Evolutionary conservation across 345 rosid species (phyloP), one percentile per base, ranked within the genome.

Genomic region (Clausena lansium): DNA sequence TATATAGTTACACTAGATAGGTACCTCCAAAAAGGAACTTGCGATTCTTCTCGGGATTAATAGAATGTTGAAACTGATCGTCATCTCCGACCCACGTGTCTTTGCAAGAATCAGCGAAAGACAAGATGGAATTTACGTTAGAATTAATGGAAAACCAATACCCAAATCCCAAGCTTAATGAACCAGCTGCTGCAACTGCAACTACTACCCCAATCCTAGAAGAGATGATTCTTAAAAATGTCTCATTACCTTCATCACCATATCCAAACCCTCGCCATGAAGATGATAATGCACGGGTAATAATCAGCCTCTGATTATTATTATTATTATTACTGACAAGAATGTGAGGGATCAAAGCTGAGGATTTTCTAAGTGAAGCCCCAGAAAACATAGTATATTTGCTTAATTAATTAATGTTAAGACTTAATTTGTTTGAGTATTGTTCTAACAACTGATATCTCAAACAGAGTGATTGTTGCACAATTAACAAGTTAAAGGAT

Each of bases 21-120:
- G 13, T 33, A 91, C 91, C 89, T 83, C 87, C 87, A 1, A 89
- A 76, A 6, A 91, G 83, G 73, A 79, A 87, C 78, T 41, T 87
- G 28, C 81, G 30, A 38, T 61, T 81, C 63, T 79, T 82, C 47
- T 63, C 69, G 13, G 84, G 45, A 32, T 52, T 52, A 52, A 52
- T 73, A 9, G 69, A 70, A 27, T 60, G 71, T 30, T 32, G 81
- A 67, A 80, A 50, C 71, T 68, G 82, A 72, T 77, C 77, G 1
- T 47, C 77, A 8, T 45, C 73, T 1, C 67, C 35, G 9, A 69
- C 35, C 77, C 38, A 71, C 0, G 78, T 41, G 24, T 79, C 87
- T 30, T 73, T 41, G 0, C 74, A 24, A 70, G 27, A 20, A 47
- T 86, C 91, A 2, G 88, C 83, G 0, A 84, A 86, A 45, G 80